Evolutionary conservation across 192 early-diverging fungal species (phyloP), one percentile per base, ranked within the genome.

Genomic region (Backusella tarrabulga): DNA sequence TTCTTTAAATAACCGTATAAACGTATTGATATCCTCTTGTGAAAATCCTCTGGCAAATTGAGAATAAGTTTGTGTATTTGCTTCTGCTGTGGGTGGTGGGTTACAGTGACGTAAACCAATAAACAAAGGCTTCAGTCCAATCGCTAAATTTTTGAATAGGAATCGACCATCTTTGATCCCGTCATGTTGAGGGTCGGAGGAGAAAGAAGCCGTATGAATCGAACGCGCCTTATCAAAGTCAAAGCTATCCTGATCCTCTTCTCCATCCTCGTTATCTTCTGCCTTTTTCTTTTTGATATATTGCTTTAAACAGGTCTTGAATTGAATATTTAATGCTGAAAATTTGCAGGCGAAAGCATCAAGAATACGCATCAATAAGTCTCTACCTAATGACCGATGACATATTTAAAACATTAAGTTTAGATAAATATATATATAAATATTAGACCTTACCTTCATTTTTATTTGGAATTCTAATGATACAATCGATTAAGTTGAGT

Each of bases 81-180:
- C 77, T 6, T 77, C 66, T 60, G 76, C 71, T n/a, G 60, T 67
- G 17, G 90, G 84, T 19, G 76, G 83, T 19, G 90, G 93, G 83
- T 95, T 93, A 76, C 90, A 90, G 71, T 86, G 87, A 67, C 92
- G 86, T 3, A 99, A 86, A 40, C 90, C 88, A 67, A 90, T 85
- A 17, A 97, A 85, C 32, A 95, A 89, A 34, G 91, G 92, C 75
- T 96, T 97, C 72, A 97, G 82, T 29, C 96, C 96, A 60, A 90
- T 89, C n/a, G 97, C 92, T 67, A 99, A 78, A 72, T 92, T 96
- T 80, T 93, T 96, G 80, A 99, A 91, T 71, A 97, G 78, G 80
- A 96, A 92, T 34, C 96, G 87, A 66, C 93, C 91, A 81, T 99
- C 95, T 84, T 94, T 94, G 6, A 95, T 83, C 8, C 89, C 81